A percentile compares a stretch with the other conserved stretches of the same genome.
Evolutionary conservation across 2,329 filamentous ascomycete genomes (phyloP).

Genomic region (Fusarium drepaniforme): DNA sequence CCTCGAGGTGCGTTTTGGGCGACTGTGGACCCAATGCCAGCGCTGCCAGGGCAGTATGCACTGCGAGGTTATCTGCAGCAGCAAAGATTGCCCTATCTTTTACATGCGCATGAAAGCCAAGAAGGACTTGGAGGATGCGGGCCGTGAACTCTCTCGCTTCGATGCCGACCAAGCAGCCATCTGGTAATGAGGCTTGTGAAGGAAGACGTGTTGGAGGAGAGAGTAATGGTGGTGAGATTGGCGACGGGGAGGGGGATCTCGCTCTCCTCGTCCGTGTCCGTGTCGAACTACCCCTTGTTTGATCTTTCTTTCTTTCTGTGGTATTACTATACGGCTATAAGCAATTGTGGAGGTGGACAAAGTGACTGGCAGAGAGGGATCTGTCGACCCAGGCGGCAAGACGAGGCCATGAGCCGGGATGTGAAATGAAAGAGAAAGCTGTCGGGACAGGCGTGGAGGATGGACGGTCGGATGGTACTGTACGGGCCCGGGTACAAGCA

Average conservation of each 20-base stretch:
- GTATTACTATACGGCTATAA: conserved; percentile 7
- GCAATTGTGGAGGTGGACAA: conserved; percentile 1
- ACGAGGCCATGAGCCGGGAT: conserved; percentile 15
- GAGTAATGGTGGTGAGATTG: background rate
- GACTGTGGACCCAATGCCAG: conserved; percentile 98
- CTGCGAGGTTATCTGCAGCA: conserved; percentile 97
- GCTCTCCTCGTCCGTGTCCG: background rate
- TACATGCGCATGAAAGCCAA: conserved; percentile 99
- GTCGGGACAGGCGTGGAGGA: conserved; percentile 7
- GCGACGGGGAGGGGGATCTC: background rate
- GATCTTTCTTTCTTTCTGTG: conserved; percentile 8
- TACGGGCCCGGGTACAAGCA: conserved; percentile 17
- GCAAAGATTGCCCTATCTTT: conserved; percentile 97
- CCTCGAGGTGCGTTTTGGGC: conserved; percentile 90
- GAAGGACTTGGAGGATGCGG: conserved; percentile 96
- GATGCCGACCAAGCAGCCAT: conserved; percentile 83
- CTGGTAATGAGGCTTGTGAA: conserved; percentile 54
- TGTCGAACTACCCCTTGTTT: conserved; percentile 5
- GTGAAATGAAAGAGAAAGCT: conserved; percentile 24
- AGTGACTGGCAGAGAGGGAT: background rate
- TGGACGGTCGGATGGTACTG: background rate
- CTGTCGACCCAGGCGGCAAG: conserved; percentile 11
- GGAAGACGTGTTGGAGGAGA: background rate
- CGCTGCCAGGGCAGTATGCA: conserved; percentile 98
- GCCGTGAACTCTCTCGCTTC: conserved; percentile 90